These are phyloP conservation scores for Linum trigynum DNA, from an alignment of 345 rosid genomes.

Conservation along the genomic window DNA sequence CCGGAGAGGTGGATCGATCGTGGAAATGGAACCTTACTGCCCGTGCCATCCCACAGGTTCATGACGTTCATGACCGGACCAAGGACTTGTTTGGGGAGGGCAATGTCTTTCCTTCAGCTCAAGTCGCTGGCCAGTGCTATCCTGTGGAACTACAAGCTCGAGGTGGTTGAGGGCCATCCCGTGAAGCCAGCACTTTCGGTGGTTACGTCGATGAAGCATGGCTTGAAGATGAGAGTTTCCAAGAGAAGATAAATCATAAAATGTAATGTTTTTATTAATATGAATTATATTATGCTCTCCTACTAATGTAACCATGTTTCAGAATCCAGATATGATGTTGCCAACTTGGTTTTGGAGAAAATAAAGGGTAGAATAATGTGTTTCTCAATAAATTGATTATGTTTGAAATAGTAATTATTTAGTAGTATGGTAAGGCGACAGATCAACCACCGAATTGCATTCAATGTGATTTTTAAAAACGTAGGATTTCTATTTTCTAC, in stretches of 20 bases:
- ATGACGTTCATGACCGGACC: slow-evolving; percentile 20
- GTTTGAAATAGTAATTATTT: too few species aligned
- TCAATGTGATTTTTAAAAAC: too few species aligned
- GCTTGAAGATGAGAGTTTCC: background rate
- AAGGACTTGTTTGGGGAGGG: slow-evolving; percentile 18
- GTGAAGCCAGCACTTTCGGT: slow-evolving; percentile 8
- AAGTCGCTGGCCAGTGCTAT: slow-evolving; percentile 8
- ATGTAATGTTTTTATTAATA: background rate
- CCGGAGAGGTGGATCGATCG: slow-evolving; percentile 26
- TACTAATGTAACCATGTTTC: too few species aligned
- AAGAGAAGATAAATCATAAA: background rate
- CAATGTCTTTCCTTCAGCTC: slow-evolving; percentile 13
- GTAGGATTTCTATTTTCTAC: too few species aligned
- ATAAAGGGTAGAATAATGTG: too few species aligned
- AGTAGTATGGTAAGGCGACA: too few species aligned
- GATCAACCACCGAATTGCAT: too few species aligned
- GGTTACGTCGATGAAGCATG: slow-evolving; percentile 12
- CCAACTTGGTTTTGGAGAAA: too few species aligned
- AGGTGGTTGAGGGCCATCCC: slow-evolving; percentile 8
- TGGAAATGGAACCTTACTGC: slow-evolving; percentile 8
- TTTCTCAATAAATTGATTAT: too few species aligned
- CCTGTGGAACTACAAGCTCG: slow-evolving; percentile 11
- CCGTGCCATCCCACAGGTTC: slow-evolving; percentile 19
- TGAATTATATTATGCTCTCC: too few species aligned
- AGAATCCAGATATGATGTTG: too few species aligned